These are phyloP conservation scores for Cerioporus squamosus DNA, from an alignment of 1,284 basidiomycete genomes.

Conservation along the genomic window DNA sequence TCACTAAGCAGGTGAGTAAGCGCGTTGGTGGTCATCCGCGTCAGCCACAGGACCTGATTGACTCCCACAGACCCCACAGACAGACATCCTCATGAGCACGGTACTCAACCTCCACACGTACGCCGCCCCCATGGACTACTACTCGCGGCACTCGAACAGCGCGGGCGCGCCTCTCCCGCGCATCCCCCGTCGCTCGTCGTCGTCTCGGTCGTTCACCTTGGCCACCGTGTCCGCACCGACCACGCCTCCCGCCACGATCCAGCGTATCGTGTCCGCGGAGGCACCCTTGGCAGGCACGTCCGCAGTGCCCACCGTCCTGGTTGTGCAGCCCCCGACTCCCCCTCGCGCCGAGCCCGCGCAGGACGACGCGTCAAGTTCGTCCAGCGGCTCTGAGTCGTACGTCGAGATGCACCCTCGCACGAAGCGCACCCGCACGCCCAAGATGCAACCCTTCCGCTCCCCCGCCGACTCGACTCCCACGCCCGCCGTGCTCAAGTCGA, in stretches of 20 bases:
- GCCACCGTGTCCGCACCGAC: slow-evolving; percentile 10
- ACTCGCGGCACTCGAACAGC: slow-evolving; percentile 51
- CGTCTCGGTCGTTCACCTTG: slow-evolving; percentile 20
- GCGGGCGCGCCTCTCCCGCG: slow-evolving; percentile 59
- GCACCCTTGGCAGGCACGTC: slow-evolving; percentile 28
- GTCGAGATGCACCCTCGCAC: slow-evolving; percentile 30
- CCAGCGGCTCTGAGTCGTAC: slow-evolving; percentile 36
- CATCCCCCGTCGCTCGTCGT: slow-evolving; percentile 51
- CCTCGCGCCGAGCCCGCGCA: slow-evolving; percentile 17
- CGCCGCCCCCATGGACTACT: slow-evolving; percentile 29
- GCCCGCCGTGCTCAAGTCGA: slow-evolving; percentile 40
- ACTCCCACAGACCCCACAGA: slow-evolving; percentile 10
- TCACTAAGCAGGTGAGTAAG: slow-evolving; percentile 18
- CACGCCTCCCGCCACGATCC: slow-evolving; percentile 23
- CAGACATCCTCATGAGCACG: slow-evolving; percentile 22
- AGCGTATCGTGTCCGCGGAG: slow-evolving; percentile 18
- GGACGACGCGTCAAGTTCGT: slow-evolving; percentile 26
- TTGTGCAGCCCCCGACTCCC: slow-evolving; percentile 39
- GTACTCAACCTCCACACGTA: slow-evolving; percentile 21
- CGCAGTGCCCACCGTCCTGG: slow-evolving; percentile 18
- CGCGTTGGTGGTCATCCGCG: neutral
- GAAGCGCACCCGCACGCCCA: slow-evolving; percentile 36
- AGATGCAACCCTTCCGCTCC: slow-evolving; percentile 36
- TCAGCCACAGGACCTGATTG: slow-evolving; percentile 11
- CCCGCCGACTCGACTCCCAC: slow-evolving; percentile 48